Conservation (phyloP, 176 grass and related monocot genomes). For the Pontederia paniculata region DNA sequence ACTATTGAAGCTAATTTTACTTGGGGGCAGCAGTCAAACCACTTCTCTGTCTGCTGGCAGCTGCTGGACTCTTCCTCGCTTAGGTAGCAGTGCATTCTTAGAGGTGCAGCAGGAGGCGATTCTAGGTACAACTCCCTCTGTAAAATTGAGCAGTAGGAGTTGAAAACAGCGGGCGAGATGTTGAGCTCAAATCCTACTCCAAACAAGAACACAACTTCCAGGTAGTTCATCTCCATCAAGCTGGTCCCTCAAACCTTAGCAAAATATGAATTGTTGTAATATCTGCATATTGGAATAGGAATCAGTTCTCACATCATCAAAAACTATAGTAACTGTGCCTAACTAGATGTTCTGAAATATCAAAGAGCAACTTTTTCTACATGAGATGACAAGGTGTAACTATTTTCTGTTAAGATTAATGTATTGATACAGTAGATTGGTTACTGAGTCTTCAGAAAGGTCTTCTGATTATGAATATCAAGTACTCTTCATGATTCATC, state of each 20-base stretch:
- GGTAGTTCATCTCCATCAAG: constrained; percentile 54
- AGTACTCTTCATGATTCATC: too few species aligned
- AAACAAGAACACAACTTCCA: constrained; percentile 60
- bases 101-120: background rate
- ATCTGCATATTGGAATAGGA: too few species aligned
- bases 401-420: too few species aligned
- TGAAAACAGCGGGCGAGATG: constrained; percentile 44
- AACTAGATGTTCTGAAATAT: background rate
- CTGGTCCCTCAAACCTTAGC: constrained; percentile 47
- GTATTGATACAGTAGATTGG: too few species aligned
- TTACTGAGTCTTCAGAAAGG: too few species aligned
- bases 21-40: too few species aligned
- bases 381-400: background rate
- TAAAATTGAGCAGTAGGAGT: constrained; percentile 41
- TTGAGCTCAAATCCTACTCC: constrained; percentile 55
- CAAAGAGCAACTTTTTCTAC: background rate
- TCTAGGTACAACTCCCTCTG: constrained; percentile 30
- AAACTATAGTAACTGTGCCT: background rate
- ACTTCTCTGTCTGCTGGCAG: constrained; percentile 14
- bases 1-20: too few species aligned
- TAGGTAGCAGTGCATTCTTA: background rate
- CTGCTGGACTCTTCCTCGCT: constrained; percentile 6
- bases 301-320: too few species aligned
- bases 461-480: too few species aligned
- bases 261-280: constrained; percentile 75